Evolutionary conservation across 2,329 filamentous ascomycete genomes (phyloP).

Genomic region (Scedosporium dehoogii): DNA sequence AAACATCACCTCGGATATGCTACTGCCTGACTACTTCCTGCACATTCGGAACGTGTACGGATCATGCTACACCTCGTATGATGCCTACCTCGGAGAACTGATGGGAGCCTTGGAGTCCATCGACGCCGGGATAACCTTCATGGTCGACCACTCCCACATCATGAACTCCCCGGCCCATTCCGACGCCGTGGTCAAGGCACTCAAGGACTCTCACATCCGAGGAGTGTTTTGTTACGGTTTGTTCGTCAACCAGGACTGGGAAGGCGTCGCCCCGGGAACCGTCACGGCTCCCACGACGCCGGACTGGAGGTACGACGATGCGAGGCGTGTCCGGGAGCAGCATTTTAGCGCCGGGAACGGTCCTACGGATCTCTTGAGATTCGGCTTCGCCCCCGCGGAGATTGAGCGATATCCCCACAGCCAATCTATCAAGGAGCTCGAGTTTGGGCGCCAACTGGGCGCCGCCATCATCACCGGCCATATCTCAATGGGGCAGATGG

Average conservation of each 20-base stretch:
- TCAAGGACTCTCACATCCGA: not conserved
- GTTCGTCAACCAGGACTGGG: slow-evolving; percentile 1
- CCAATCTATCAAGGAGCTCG: not conserved
- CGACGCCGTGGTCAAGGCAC: not conserved
- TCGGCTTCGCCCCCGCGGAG: slow-evolving; percentile 1
- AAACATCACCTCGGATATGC: slow-evolving; percentile 14
- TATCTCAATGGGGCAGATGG: not conserved
- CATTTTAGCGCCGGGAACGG: not conserved
- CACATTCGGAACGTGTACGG: slow-evolving; percentile 1
- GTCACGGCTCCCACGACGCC: not conserved
- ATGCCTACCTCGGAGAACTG: slow-evolving; percentile 2
- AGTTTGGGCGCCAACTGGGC: not conserved
- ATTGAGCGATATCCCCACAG: not conserved
- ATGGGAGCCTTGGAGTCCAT: slow-evolving; percentile 26
- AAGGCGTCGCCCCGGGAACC: not conserved
- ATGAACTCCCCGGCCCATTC: slow-evolving; percentile 9
- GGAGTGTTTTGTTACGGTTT: slow-evolving; percentile 1
- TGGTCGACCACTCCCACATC: slow-evolving; percentile 11
- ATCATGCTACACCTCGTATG: slow-evolving; percentile 1
- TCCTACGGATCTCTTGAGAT: not conserved
- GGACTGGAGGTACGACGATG: not conserved
- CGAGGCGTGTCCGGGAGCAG: not conserved
- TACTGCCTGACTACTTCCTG: slow-evolving; percentile 16
- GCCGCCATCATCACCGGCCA: slow-evolving; percentile 1
- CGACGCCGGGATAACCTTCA: slow-evolving; percentile 30